Evolutionary conservation across 192 early-diverging fungal genomes (phyloP), one percentile per base, ranked within the genome.

Genomic region (Coemansia furcata): DNA sequence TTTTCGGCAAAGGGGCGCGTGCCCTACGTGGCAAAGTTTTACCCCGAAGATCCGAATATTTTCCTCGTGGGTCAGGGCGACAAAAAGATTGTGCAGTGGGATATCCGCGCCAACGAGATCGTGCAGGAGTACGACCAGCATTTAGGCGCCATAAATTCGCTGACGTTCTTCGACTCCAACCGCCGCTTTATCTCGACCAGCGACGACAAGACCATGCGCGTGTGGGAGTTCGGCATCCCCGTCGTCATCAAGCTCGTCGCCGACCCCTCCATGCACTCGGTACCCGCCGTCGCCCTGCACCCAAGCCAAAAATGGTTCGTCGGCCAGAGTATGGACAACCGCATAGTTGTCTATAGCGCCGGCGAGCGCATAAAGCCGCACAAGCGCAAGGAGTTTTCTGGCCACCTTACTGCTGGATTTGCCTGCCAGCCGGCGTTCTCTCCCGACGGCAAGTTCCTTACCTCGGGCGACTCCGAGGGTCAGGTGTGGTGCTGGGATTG

Each of bases 201-300:
- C 36, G 96, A 99, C 77, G 98, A 99, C 85, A 99, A 99, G 78
- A 93, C 92, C 19, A 76, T 99, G 64, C 89, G 98, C 47, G 94
- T 90, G 54, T 99, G 98, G 98, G 98, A 99, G 84, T 97, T 87
- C 74, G 96, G 93, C 66, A 99, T 99, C 69, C 98, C 98, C 4
- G 94, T 99, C 3, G 94, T 96, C 38, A 97, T 99, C 84, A 98
- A 98, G 82, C 93, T 95, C 66, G 88, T 98, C 67, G 95, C 96
- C 19, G 98, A 99, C 47, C 91, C 96, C 5, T 88, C 89, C 58
- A 97, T 99, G 95, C 94, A 98, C 64, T 92, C 92, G 29, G 95
- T 99, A 88, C 96, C 98, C 11, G 87, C 95, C 6, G 95, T 97
- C 12, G 87, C 98, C 0, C 71, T 94, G 52, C 90, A 92, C 72